Base-by-base conservation (phyloP, 2,329 filamentous ascomycete genomes). In the Penicillium sp. region DNA sequence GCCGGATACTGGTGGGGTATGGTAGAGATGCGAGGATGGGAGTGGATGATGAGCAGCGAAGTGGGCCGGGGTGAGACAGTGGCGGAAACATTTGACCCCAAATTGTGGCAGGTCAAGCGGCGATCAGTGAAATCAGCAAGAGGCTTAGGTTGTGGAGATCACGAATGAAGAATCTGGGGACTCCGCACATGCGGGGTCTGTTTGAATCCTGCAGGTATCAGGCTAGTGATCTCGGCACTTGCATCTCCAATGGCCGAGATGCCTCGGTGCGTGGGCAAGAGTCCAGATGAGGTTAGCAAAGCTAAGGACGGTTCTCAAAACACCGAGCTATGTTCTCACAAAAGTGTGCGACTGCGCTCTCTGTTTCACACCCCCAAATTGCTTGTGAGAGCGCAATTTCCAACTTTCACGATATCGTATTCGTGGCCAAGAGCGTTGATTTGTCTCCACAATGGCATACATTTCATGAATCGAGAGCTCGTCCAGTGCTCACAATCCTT, bases 111-210 rank as follows among this genome's bases (percentile, higher is more conserved):
- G 45, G 12, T 18, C 41, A 10, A 29, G 13, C 13, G 43, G 23
- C 15, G 6, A 41, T 42, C n/a, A 29, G 38, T 9, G 23, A 15
- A 49, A 49, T 4, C 49, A 42, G 7, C 18, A 12, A 7, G 9
- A 45, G 23, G 51, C 36, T 16, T 42, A 12, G 16, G 6, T 39
- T 7, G 31, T 15, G 24, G 16, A 12, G 16, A 9, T 23, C 6
- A 28, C 21, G 6, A 31, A 12, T 42, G 21, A 24, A 21, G 18
- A 57, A 53, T 54, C 54, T 48, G 52, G 57, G 51, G 57, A 53
- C 57, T 54, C 55, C 59, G 55, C 57, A 60, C 54, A 46, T 54
- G 57, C 51, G 52, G 59, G 47, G 54, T 23, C 16, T 24, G 16
- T 21, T 45, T 36, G 21, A 15, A n/a, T 9, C 16, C 23, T 31